Evolutionary conservation across 331 rosid genomes (phyloP), one percentile per base, ranked within the genome.

Genomic region (Arachis monticola): DNA sequence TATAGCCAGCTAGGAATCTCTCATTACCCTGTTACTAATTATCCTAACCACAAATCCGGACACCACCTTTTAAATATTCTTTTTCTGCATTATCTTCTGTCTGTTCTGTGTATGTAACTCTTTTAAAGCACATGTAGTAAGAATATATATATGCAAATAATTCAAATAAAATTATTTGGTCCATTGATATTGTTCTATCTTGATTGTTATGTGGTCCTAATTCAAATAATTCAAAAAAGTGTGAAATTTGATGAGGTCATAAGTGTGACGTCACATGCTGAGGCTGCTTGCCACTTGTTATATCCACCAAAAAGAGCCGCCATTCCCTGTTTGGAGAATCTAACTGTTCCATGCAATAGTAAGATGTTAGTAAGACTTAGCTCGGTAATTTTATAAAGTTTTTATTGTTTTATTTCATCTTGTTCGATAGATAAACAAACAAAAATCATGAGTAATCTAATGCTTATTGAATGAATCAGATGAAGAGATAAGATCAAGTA

Each of bases 201-300:
- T 35, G 40, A 35, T 35, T 35, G 3, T 35, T 51, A 30, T 78
- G 71, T 64, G 83, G 83, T 78, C 17, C 12, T 45, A 7, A 69
- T 59, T 69, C 48, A 30, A 62, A 5, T 44, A 32, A 60, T 30
- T 13, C 12, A 35, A 65, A 13, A 0, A 60, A 47, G 53, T 22
- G 22, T 4, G 65, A 31, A 68, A 35, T 53, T 2, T 38, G 76
- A 70, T 79, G 79, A 70, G 73, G 69, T 79, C 79, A 70, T 56
- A 4, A 7, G 2, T 64, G 40, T 7, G 0, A 10, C 64, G 64
- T 71, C 79, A 53, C 42, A 22, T 10, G 17, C 5, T 53, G 27
- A 53, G 59, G 59, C 52, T 46, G 27, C 44, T n/a, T 59, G 40
- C 13, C 64, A 67, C 55, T 2, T 79, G 59, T 31, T 2, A 6